Percentiles rank a stretch among this genome's conserved stretches.
These are phyloP conservation scores for Malus orientalis DNA, from an alignment of 306 rosid genomes.

Conservation along the genomic window DNA sequence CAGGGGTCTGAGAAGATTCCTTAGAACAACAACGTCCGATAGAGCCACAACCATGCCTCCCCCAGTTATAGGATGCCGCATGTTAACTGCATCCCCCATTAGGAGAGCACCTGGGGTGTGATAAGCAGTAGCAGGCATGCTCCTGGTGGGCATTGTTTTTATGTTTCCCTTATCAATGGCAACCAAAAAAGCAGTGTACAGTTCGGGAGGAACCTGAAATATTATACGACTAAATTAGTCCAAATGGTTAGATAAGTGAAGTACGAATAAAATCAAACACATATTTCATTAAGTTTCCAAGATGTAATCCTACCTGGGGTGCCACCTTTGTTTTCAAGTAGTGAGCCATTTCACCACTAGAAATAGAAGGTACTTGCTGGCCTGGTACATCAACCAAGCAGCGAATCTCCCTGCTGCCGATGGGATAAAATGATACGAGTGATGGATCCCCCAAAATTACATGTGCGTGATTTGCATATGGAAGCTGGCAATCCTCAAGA, in stretches of 20 bases:
- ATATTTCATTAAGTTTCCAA: not conserved
- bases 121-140: constrained; percentile 18
- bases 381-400: constrained; percentile 64
- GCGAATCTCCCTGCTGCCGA: constrained; percentile 55
- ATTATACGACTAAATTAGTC: not conserved
- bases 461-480: constrained; percentile 48
- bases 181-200: constrained; percentile 8
- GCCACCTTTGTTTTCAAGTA: constrained; percentile 59
- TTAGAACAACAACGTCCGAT: constrained; percentile 27
- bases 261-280: no score
- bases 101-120: constrained; percentile 18
- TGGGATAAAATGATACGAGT: constrained; percentile 44
- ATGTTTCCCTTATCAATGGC: constrained; percentile 16
- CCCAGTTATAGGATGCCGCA: constrained; percentile 17
- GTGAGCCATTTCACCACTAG: constrained; percentile 46
- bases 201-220: constrained; percentile 17
- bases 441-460: constrained; percentile 57
- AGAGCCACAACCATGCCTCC: constrained; percentile 39
- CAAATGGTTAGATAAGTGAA: not conserved
- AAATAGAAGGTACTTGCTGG: constrained; percentile 45
- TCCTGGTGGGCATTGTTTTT: constrained; percentile 13
- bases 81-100: constrained; percentile 27
- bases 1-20: constrained; percentile 42
- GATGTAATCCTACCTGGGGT: constrained; percentile 30
- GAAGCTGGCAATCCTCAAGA: constrained; percentile 49